Base-by-base conservation (phyloP, 306 rosid genomes). In the Lathyrus tuberosus region DNA sequence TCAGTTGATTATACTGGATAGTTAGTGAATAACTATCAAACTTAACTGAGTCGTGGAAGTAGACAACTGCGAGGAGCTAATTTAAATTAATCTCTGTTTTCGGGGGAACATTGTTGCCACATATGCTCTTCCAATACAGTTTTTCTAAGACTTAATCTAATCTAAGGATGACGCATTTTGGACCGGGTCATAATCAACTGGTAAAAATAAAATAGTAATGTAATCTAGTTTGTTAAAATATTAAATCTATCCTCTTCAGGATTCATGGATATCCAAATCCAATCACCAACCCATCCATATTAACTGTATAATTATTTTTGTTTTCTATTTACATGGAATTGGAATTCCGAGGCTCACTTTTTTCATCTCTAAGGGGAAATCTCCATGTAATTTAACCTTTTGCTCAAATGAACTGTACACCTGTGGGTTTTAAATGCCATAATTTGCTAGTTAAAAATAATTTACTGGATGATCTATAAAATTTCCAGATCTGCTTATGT, bases 1-100 rank as follows among this genome's bases (percentile, higher is more conserved):
- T 84, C 77, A 44, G 49, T 79, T 81, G 44, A 43, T 72, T 78
- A 33, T 28, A 24, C 15, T 62, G 57, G 18, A 76, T 37, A 46
- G 12, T 46, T 33, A 6, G 54, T 65, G 54, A 49, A 15, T 43
- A 44, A 24, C 70, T n/a, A 30, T 65, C 33, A 65, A 65, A 31
- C 59, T 59, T 69, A 30, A 48, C 47, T 3, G 26, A 16, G 44
- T 61, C 54, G 16, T 49, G 70, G 69, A 38, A 68, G 10, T 16
- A 60, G 70, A 16, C 47, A 11, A 38, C 15, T 49, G 64, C 9
- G 26, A 22, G 43, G 41, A 57, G 9, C 61, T 62, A 37, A 59
- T 30, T 33, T 43, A 20, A 66, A 65, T 52, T 53, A 64, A 28
- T 57, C 37, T 62, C 47, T 56, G 18, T 24, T 68, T 38, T 54